phyloP scores from a whole-genome alignment of 257 asterid species.

The Solanum ossicruentum region DNA sequence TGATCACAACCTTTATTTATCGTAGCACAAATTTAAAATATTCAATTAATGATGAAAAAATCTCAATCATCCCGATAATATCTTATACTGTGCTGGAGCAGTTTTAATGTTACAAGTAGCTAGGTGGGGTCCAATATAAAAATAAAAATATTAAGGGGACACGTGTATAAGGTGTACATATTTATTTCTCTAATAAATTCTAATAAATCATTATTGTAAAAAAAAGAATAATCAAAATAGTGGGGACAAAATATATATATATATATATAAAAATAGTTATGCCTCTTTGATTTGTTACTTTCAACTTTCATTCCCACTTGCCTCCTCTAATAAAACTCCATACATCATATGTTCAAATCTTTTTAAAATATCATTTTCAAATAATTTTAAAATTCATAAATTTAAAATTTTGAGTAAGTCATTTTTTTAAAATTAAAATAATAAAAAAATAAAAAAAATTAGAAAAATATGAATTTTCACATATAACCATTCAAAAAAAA shows the following conservation, averaged over 20 bases:
- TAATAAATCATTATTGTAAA: neutral
- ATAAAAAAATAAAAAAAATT: neutral
- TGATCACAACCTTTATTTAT: neutral
- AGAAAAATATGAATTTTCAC: neutral
- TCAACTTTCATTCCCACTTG: slow-evolving; percentile 3
- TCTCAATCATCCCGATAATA: neutral
- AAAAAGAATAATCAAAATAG: neutral
- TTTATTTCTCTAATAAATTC: neutral
- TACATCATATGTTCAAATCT: neutral
- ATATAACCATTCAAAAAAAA: too few relatives aligned
- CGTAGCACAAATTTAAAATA: rapidly evolving
- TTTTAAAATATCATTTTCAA: neutral
- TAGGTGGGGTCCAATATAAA: neutral
- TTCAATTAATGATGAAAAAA: neutral
- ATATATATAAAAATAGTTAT: neutral
- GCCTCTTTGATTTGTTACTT: slow-evolving; percentile 1
- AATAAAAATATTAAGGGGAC: slow-evolving; percentile 7
- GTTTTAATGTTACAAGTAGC: neutral
- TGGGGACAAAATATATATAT: neutral
- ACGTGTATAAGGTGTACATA: slow-evolving; percentile 9
- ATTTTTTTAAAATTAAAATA: rapidly evolving
- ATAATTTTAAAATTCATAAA: neutral
- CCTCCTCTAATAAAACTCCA: neutral
- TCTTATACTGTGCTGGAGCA: neutral
- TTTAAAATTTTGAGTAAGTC: neutral